These are phyloP conservation scores for Lipomyces japonicus DNA, from an alignment of 805 yeast species.

Conservation along the genomic window DNA sequence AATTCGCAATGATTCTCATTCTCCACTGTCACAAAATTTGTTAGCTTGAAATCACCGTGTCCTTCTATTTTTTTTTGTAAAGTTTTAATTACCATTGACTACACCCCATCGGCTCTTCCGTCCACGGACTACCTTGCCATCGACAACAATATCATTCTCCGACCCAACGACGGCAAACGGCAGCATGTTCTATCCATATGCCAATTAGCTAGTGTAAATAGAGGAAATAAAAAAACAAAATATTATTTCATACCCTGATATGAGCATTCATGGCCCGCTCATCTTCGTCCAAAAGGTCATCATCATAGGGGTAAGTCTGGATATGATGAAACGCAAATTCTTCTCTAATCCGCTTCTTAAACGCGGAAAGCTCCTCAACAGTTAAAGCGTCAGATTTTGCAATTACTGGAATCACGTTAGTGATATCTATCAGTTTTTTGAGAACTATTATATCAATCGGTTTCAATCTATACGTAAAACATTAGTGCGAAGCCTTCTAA, in stretches of 20 bases:
- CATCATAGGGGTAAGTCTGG: slow-evolving; percentile 68
- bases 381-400: slow-evolving; percentile 92
- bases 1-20: slow-evolving; percentile 95
- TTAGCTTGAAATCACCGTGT: not conserved
- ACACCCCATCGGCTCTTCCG: slow-evolving; percentile 93
- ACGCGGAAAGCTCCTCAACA: slow-evolving; percentile 71
- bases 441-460: slow-evolving; percentile 78
- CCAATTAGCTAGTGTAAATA: not conserved
- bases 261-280: slow-evolving; percentile 48
- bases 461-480: slow-evolving; percentile 53
- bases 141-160: slow-evolving; percentile 66
- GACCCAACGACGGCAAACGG: slow-evolving; percentile 97
- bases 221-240: not conserved
- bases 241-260: slow-evolving; percentile 64
- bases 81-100: slow-evolving; percentile 47
- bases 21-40: slow-evolving; percentile 50
- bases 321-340: slow-evolving; percentile 72
- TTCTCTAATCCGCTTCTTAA: slow-evolving; percentile 62
- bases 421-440: slow-evolving; percentile 79
- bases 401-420: slow-evolving; percentile 91
- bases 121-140: slow-evolving; percentile 80
- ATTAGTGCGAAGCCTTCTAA: not conserved
- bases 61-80: not conserved
- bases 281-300: slow-evolving; percentile 52
- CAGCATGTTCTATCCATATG: slow-evolving; percentile 37